Percentiles rank a stretch among this genome's conserved stretches.
Evolutionary conservation across 2,329 filamentous ascomycete species (phyloP).

Genomic region (Simplicillium aogashimaense): DNA sequence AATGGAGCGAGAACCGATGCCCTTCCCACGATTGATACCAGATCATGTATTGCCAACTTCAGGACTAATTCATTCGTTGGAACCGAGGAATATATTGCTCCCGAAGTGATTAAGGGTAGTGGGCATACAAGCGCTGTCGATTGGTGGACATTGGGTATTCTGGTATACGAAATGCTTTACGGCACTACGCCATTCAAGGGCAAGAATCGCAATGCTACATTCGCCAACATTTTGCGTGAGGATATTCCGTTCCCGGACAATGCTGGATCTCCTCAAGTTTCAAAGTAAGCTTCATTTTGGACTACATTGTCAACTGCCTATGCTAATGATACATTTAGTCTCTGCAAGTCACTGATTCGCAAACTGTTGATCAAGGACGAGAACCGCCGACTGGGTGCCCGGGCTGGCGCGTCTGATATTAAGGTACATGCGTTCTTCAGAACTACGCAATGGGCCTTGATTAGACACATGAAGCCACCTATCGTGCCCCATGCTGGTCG

Average conservation of each 20-base stretch:
- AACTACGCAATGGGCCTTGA: slow-evolving; percentile 89
- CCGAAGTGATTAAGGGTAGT: slow-evolving; percentile 97
- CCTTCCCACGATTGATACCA: slow-evolving; percentile 93
- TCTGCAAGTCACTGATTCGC: slow-evolving; percentile 92
- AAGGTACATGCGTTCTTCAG: slow-evolving; percentile 95
- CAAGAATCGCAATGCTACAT: slow-evolving; percentile 96
- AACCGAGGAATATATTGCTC: slow-evolving; percentile 97
- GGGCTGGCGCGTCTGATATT: slow-evolving; percentile 92
- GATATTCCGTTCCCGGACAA: slow-evolving; percentile 95
- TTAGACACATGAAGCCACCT: slow-evolving; percentile 94
- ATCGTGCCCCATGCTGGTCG: slow-evolving; percentile 89
- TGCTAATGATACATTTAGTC: slow-evolving; percentile 36
- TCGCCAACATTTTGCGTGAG: slow-evolving; percentile 92
- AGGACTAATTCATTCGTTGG: slow-evolving; percentile 97
- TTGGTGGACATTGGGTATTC: slow-evolving; percentile 96
- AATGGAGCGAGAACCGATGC: slow-evolving; percentile 79
- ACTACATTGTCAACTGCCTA: not conserved
- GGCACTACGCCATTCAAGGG: slow-evolving; percentile 98
- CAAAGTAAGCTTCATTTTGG: slow-evolving; percentile 56
- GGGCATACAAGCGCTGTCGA: slow-evolving; percentile 97
- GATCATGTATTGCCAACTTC: slow-evolving; percentile 97
- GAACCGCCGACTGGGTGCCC: slow-evolving; percentile 81
- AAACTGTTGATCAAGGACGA: slow-evolving; percentile 98
- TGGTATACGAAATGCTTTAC: slow-evolving; percentile 98
- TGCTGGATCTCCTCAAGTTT: slow-evolving; percentile 71